A percentile compares a stretch with the other conserved stretches of the same genome.
phyloP scores from a whole-genome alignment of 2,329 filamentous ascomycete genomes.

The Aspergillus calidoustus region DNA sequence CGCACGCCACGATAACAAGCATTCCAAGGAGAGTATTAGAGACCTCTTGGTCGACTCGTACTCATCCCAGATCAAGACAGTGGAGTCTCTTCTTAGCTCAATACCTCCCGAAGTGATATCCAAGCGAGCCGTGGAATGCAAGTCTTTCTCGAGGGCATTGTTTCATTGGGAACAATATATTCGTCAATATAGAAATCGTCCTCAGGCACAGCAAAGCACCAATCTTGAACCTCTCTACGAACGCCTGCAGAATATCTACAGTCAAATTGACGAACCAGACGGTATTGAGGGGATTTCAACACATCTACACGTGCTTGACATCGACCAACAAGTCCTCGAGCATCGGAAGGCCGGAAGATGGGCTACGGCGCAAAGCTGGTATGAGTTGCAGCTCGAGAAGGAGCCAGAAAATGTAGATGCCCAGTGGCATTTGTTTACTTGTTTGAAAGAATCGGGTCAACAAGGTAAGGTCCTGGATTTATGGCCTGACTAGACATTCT shows the following conservation, averaged over 20 bases:
- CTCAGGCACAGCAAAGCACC: slow-evolving; percentile 55
- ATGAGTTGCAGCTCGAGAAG: slow-evolving; percentile 84
- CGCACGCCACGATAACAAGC: slow-evolving; percentile 33
- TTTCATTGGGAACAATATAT: slow-evolving; percentile 96
- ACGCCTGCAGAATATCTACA: slow-evolving; percentile 89
- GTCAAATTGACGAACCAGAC: slow-evolving; percentile 96
- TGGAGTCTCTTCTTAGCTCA: slow-evolving; percentile 72
- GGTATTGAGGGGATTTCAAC: slow-evolving; percentile 93
- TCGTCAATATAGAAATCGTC: slow-evolving; percentile 56
- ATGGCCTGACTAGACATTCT: neutral
- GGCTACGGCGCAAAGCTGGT: slow-evolving; percentile 96
- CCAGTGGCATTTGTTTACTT: slow-evolving; percentile 82
- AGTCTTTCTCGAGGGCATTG: slow-evolving; percentile 86
- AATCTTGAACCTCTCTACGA: slow-evolving; percentile 69
- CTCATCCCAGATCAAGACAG: slow-evolving; percentile 58
- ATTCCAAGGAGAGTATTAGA: slow-evolving; percentile 32
- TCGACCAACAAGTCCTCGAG: slow-evolving; percentile 90
- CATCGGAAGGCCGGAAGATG: slow-evolving; percentile 92
- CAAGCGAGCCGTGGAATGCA: slow-evolving; percentile 86
- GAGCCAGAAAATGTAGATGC: slow-evolving; percentile 76
- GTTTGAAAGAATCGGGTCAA: slow-evolving; percentile 93
- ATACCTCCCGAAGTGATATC: slow-evolving; percentile 77
- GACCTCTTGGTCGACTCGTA: slow-evolving; percentile 39
- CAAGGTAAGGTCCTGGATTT: slow-evolving; percentile 64
- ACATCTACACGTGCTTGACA: slow-evolving; percentile 81